A percentile compares a stretch with the other conserved stretches of the same genome.
Conservation (phyloP, 2,329 filamentous ascomycete genomes). For the Erysiphe neolycopersici region DNA sequence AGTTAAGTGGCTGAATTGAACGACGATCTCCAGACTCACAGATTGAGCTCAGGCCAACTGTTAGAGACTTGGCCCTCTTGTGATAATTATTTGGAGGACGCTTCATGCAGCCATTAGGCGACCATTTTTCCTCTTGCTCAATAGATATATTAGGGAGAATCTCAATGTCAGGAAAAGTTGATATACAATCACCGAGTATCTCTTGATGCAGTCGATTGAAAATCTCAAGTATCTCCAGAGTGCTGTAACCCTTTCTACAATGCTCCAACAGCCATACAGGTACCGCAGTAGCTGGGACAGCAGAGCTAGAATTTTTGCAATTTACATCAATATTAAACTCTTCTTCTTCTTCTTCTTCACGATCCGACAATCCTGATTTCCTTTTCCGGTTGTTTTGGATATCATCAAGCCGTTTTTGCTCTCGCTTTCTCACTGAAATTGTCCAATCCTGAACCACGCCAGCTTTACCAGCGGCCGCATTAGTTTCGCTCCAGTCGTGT, state of each 20-base stretch:
- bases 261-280: constrained; percentile 12
- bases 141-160: constrained; percentile 15
- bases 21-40: constrained; percentile 4
- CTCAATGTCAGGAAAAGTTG: constrained; percentile 17
- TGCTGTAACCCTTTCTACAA: constrained; percentile 13
- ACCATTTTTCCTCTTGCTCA: constrained; percentile 9
- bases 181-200: constrained; percentile 13
- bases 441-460: constrained; percentile 31
- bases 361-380: constrained; percentile 6
- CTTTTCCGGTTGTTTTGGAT: constrained; percentile 11
- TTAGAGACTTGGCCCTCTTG: constrained; percentile 13
- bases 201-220: constrained; percentile 15
- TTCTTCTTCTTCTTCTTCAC: constrained; percentile 3
- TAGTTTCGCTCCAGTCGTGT: constrained; percentile 31
- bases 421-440: constrained; percentile 35
- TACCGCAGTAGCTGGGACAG: constrained; percentile 12
- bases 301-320: constrained; percentile 1
- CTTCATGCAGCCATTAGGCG: constrained; percentile 11
- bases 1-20: constrained; percentile 4
- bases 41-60: constrained; percentile 4
- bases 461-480: constrained; percentile 14
- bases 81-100: constrained; percentile 5
- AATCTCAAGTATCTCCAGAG: constrained; percentile 14
- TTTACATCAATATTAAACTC: constrained; percentile 6
- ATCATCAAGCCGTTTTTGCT: constrained; percentile 27